These are phyloP conservation scores for Malus fusca DNA, from an alignment of 306 rosid genomes.

Conservation along the genomic window DNA sequence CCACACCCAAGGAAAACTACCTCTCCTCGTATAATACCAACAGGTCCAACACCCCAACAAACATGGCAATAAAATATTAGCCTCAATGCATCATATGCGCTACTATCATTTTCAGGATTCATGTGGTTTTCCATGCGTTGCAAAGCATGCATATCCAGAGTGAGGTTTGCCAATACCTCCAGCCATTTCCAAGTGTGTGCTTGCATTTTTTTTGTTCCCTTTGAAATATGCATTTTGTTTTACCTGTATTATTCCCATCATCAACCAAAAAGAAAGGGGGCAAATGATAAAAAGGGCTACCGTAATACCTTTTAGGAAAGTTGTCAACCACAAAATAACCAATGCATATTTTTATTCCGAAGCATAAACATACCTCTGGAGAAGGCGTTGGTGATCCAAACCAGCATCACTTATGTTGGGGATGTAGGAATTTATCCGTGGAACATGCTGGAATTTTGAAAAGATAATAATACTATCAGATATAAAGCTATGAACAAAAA, in stretches of 20 bases:
- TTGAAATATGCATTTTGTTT: neutral
- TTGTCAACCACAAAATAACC: neutral
- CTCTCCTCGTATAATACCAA: neutral
- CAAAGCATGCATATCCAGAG: neutral
- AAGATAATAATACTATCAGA: slow-evolving; percentile 12
- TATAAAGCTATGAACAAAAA: neutral
- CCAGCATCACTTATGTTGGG: slow-evolving; percentile 67
- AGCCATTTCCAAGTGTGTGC: neutral
- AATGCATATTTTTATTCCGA: slow-evolving; percentile 1
- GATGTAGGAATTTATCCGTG: slow-evolving; percentile 73
- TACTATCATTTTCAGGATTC: neutral
- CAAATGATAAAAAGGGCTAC: neutral
- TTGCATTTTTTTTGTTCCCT: neutral
- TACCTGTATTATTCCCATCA: neutral
- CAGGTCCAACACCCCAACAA: neutral
- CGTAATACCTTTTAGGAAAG: neutral
- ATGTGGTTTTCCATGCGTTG: neutral
- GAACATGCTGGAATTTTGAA: slow-evolving; percentile 59
- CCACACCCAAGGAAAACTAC: neutral
- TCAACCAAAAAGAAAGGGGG: neutral
- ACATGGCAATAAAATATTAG: neutral
- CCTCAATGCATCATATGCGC: neutral
- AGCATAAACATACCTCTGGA: slow-evolving; percentile 53
- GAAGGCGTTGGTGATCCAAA: slow-evolving; percentile 79
- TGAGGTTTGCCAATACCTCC: neutral